phyloP scores from a whole-genome alignment of 768 basidiomycete species.

The Lentinula edodes region DNA sequence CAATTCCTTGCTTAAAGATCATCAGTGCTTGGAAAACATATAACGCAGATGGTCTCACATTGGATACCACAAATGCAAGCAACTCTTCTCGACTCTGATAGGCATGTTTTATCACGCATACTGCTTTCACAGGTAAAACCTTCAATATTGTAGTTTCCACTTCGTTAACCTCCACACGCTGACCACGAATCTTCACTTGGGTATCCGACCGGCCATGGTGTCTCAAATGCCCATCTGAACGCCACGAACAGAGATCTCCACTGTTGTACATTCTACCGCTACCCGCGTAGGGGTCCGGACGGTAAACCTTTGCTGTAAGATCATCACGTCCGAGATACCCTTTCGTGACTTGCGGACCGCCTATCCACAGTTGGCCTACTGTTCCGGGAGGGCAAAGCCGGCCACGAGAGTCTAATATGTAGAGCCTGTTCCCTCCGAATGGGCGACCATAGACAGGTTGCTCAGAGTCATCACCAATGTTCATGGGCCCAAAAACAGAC shows the following conservation, averaged over 20 bases:
- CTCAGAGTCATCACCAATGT: background rate
- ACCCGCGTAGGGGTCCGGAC: slow-evolving; percentile 22
- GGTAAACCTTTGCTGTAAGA: slow-evolving; percentile 20
- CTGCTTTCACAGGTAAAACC: background rate
- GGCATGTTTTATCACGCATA: background rate
- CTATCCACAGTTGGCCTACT: slow-evolving; percentile 20
- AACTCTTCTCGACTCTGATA: background rate
- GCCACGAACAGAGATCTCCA: slow-evolving; percentile 23
- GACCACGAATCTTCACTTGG: slow-evolving; percentile 27
- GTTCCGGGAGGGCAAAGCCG: slow-evolving; percentile 14
- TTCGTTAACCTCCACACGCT: slow-evolving; percentile 27
- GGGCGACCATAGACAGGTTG: slow-evolving; percentile 23
- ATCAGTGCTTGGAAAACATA: background rate
- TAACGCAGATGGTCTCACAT: background rate
- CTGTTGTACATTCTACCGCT: slow-evolving; percentile 24
- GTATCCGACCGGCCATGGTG: slow-evolving; percentile 26
- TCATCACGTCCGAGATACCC: slow-evolving; percentile 21
- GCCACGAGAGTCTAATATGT: slow-evolving; percentile 12
- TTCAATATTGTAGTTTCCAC: slow-evolving; percentile 20
- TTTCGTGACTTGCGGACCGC: slow-evolving; percentile 18
- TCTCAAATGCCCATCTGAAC: slow-evolving; percentile 21
- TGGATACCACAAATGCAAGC: background rate
- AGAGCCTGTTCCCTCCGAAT: slow-evolving; percentile 18
- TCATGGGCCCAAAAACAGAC: background rate
- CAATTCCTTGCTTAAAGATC: background rate